Evolutionary conservation across 1,139 yeast species (phyloP).

Genomic region (Suhomyces ambrosiae): DNA sequence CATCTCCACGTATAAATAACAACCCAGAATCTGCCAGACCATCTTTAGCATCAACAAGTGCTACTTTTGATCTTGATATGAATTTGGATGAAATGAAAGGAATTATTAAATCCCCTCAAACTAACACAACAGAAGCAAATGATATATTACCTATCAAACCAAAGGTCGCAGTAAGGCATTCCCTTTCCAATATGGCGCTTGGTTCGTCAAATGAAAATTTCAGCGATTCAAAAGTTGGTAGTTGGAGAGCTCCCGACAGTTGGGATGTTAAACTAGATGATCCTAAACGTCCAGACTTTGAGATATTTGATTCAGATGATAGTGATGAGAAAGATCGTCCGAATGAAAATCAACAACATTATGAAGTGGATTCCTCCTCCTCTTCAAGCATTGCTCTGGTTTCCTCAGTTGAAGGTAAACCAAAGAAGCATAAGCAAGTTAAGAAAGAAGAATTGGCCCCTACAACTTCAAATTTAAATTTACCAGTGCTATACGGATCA

Average conservation of each 20-base stretch:
- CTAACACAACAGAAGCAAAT: conserved; percentile 1
- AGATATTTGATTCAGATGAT: conserved; percentile 24
- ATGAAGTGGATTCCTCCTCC: conserved; percentile 12
- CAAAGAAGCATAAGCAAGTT: conserved; percentile 2
- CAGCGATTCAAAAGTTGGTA: conserved; percentile 12
- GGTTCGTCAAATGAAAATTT: conserved; percentile 5
- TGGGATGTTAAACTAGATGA: conserved; percentile 66
- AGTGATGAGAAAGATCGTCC: conserved; percentile 18
- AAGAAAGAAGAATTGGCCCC: conserved; percentile 2
- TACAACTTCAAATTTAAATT: conserved; percentile 10
- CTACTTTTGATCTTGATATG: conserved; percentile 45
- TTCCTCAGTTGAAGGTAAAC: conserved; percentile 9
- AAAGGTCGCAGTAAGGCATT: conserved; percentile 10
- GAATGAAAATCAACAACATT: conserved; percentile 12
- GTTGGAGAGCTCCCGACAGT: conserved; percentile 76
- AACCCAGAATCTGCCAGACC: conserved; percentile 9
- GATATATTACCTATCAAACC: conserved; percentile 1
- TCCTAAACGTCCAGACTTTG: conserved; percentile 11
- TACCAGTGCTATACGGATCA: conserved; percentile 44
- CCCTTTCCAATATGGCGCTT: conserved; percentile 12
- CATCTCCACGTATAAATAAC: conserved; percentile 4
- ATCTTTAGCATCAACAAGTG: conserved; percentile 5
- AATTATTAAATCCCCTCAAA: conserved; percentile 41
- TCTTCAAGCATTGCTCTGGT: conserved; percentile 11
- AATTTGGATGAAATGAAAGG: conserved; percentile 56